Base-by-base conservation (phyloP, 768 basidiomycete species). In the Agrocybe praecox region DNA sequence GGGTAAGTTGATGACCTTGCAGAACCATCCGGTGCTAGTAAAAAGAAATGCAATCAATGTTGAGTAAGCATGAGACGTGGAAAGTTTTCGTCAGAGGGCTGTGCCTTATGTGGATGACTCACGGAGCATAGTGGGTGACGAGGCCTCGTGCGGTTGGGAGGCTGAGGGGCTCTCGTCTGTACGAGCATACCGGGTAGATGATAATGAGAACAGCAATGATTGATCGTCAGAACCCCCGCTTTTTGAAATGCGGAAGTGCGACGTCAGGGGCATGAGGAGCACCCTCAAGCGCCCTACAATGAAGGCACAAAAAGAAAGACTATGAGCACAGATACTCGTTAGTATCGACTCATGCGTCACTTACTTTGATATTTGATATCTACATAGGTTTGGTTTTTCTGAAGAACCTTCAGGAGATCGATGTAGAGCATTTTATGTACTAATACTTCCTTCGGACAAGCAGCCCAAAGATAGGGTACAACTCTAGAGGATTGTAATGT, bases 381-480 rank as follows among this genome's bases (percentile, higher is more conserved):
- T 49, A 75, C 55, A 48, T 69, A 59, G 49, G 68, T 40, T 29
- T 71, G 65, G 26, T 74, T 76, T 47, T 69, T 67, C 58, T 76
- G 69, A 12, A 81, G 64, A 60, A 77, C 68, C 42, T 72, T 69
- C 42, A 86, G 71, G 53, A 84, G 67, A 58, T 74, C 75, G 65
- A 82, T 74, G 68, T 85, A 86, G 15, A 74, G 75, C 36, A 69
- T 64, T 69, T 83, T 85, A 69, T 76, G 73, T 11, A 71, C 72
- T 40, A 69, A 61, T 23, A 77, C 65, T 52, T 68, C 62, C 24
- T 72, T 60, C 19, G 78, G 68, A 63, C 83, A 84, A 45, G 74
- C 68, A 32, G 74, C 75, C 67, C 82, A 83, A 45, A 71, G 69
- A 59, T 82, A 78, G 14, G 77, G 67, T 21, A 74, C 72, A 51